A percentile compares a stretch with the other conserved stretches of the same genome.
Evolutionary conservation across 805 yeast genomes (phyloP).

Genomic region (Saccharomyces eubayanus): DNA sequence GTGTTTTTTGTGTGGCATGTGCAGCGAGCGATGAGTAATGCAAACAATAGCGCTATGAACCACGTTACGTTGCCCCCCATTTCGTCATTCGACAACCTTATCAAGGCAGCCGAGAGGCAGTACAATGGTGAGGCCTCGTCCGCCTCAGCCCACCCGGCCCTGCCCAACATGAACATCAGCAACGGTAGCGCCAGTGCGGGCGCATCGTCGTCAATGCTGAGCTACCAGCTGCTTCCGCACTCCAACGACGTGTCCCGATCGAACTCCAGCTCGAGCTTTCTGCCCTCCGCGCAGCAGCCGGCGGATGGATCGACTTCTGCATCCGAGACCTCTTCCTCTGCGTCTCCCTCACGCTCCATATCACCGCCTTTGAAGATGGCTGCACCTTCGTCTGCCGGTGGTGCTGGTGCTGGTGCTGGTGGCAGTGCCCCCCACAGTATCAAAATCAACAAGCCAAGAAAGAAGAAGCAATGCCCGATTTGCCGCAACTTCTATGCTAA

Average conservation of each 20-base stretch:
- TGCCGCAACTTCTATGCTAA: conserved; percentile 65
- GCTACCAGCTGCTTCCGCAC: conserved; percentile 8
- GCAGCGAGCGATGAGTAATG: not conserved
- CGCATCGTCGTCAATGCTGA: conserved; percentile 5
- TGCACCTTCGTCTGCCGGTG: not conserved
- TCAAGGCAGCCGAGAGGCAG: conserved; percentile 24
- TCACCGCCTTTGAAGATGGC: conserved; percentile 7
- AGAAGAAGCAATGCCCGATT: conserved; percentile 64
- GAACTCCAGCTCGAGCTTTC: conserved; percentile 15
- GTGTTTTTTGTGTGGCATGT: not conserved
- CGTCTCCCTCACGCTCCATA: conserved; percentile 14
- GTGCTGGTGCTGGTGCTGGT: not conserved
- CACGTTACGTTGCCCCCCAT: conserved; percentile 22
- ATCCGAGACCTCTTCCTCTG: conserved; percentile 9
- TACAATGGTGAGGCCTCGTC: conserved; percentile 4
- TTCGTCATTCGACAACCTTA: conserved; percentile 26
- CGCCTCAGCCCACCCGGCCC: not conserved
- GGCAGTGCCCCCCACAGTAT: not conserved
- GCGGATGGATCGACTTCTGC: conserved; percentile 5
- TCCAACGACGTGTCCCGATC: conserved; percentile 2
- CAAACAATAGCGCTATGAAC: not conserved
- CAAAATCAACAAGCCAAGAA: conserved; percentile 39
- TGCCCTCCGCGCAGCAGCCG: conserved; percentile 20
- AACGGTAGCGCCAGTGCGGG: conserved; percentile 1
- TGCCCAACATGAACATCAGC: conserved; percentile 1